Conservation (phyloP, 2,329 filamentous ascomycete species). For the Pezicula radicicola region DNA sequence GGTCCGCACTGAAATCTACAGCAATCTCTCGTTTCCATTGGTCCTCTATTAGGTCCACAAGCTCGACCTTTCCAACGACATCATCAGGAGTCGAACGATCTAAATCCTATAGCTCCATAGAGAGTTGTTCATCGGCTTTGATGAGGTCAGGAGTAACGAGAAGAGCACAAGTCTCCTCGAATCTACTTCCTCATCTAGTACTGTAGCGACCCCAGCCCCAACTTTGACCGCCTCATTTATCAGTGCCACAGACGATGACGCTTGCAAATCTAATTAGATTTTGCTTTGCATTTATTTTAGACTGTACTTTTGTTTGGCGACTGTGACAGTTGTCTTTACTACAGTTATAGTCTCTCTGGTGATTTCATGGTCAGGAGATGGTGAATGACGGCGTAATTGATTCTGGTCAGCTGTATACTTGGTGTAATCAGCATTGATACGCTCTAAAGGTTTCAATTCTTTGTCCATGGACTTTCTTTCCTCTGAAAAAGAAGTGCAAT, state of each 20-base stretch:
- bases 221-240: no score
- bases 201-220: no score
- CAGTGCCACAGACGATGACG: no score
- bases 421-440: constrained; percentile 18
- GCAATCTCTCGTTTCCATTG: no score
- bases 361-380: neutral
- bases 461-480: constrained; percentile 10
- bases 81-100: constrained; percentile 91
- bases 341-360: neutral
- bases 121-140: constrained; percentile 89
- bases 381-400: neutral
- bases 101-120: constrained; percentile 94
- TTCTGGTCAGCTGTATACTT: neutral
- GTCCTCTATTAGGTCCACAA: no score
- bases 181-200: no score
- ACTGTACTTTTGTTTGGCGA: constrained; percentile 35
- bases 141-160: constrained; percentile 86
- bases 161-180: constrained; percentile 83
- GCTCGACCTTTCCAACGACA: constrained; percentile 91
- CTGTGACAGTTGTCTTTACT: constrained; percentile 26
- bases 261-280: no score
- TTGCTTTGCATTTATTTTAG: no score
- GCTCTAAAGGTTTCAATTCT: constrained; percentile 15
- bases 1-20: no score
- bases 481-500: no score